phyloP scores from a whole-genome alignment of 768 basidiomycete species.

The Baorangia bicolor region DNA sequence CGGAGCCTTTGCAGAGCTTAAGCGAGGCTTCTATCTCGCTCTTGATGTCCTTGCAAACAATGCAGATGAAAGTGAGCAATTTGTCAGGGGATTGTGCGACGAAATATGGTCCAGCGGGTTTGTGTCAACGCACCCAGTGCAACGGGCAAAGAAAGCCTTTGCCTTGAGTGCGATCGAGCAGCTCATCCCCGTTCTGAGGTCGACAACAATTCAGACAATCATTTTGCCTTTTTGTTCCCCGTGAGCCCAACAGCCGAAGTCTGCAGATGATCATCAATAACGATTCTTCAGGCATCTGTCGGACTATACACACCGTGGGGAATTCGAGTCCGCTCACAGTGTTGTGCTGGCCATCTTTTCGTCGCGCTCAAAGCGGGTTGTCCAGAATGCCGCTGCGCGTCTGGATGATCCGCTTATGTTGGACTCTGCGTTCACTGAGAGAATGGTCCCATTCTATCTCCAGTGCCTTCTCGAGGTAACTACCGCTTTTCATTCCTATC shows the following conservation, averaged over 20 bases:
- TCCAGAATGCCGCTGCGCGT: conserved; percentile 5
- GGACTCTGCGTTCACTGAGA: conserved; percentile 45
- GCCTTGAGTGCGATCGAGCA: conserved; percentile 77
- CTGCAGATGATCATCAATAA: background rate
- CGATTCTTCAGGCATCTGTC: conserved; percentile 51
- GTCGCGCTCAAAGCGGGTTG: conserved; percentile 46
- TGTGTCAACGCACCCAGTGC: conserved; percentile 21
- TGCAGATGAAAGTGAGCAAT: conserved; percentile 36
- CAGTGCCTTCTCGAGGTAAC: conserved; percentile 68
- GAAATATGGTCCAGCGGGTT: conserved; percentile 28
- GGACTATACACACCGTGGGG: conserved; percentile 60
- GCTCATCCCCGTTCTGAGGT: conserved; percentile 59
- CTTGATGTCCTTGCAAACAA: conserved; percentile 65
- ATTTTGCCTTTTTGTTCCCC: conserved; percentile 65
- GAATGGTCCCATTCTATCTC: conserved; percentile 73
- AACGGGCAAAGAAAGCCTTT: conserved; percentile 52
- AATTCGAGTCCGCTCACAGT: conserved; percentile 87
- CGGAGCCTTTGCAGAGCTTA: conserved; percentile 67
- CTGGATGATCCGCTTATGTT: conserved; percentile 7
- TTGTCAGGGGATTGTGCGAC: conserved; percentile 38
- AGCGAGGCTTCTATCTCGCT: conserved; percentile 72
- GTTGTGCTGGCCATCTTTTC: conserved; percentile 76
- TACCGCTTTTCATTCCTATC: background rate
- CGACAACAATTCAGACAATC: conserved; percentile 48
- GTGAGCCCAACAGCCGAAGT: conserved; percentile 42